phyloP scores from a whole-genome alignment of 208 protist genomes.

The Leishmania braziliensis region DNA sequence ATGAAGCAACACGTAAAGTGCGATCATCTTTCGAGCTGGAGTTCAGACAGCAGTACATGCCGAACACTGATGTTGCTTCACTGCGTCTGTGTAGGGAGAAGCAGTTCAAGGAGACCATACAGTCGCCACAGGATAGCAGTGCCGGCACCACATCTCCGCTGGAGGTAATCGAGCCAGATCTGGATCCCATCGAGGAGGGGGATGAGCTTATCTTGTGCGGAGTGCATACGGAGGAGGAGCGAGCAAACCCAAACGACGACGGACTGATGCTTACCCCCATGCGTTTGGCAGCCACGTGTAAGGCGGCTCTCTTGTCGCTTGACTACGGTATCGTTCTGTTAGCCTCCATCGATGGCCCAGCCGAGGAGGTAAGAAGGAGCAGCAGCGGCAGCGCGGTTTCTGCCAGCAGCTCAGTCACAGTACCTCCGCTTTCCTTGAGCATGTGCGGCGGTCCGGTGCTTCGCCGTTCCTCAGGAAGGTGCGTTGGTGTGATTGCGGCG shows the following conservation, averaged over 20 bases:
- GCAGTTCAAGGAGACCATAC: slow-evolving; percentile 28
- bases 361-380: background rate
- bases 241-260: slow-evolving; percentile 84
- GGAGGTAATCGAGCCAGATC: slow-evolving; percentile 64
- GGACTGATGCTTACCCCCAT: slow-evolving; percentile 44
- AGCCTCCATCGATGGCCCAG: slow-evolving; percentile 42
- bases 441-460: slow-evolving; percentile 90
- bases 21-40: slow-evolving; percentile 52
- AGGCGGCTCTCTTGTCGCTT: slow-evolving; percentile 73
- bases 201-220: slow-evolving; percentile 70
- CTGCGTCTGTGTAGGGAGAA: slow-evolving; percentile 58
- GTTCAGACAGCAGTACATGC: slow-evolving; percentile 68
- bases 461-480: slow-evolving; percentile 71
- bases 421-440: slow-evolving; percentile 53
- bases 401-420: background rate
- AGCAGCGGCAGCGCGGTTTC: background rate
- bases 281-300: slow-evolving; percentile 58
- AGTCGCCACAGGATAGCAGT: background rate
- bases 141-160: slow-evolving; percentile 8
- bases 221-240: slow-evolving; percentile 62
- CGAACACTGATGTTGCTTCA: slow-evolving; percentile 74
- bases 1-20: slow-evolving; percentile 32
- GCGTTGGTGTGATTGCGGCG: slow-evolving; percentile 88
- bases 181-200: slow-evolving; percentile 64
- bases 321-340: slow-evolving; percentile 88